These are phyloP conservation scores for Fagus crenata DNA, from an alignment of 306 rosid genomes.

Conservation along the genomic window DNA sequence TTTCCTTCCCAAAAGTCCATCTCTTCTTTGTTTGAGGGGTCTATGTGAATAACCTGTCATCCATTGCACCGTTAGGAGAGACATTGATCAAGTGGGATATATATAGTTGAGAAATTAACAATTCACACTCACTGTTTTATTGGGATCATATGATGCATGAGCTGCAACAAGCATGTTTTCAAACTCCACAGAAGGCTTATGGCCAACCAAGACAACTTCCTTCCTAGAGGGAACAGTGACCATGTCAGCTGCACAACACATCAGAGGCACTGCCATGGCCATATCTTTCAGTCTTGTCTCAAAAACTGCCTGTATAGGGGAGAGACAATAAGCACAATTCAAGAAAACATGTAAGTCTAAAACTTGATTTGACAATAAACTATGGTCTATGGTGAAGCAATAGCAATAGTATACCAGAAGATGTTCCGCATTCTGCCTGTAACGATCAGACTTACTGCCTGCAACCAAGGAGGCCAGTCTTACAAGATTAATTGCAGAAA, in stretches of 20 bases:
- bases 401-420: conserved; percentile 58
- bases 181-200: conserved; percentile 46
- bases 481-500: conserved; percentile 73
- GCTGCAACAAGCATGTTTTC: conserved; percentile 69
- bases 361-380: neutral
- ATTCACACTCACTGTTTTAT: conserved; percentile 60
- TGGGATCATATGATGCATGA: conserved; percentile 71
- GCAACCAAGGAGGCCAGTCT: conserved; percentile 73
- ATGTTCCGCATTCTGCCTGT: conserved; percentile 76
- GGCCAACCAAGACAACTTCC: conserved; percentile 83
- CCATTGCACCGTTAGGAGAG: conserved; percentile 1
- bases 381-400: conserved; percentile 1
- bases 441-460: conserved; percentile 59
- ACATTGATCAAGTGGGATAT: neutral
- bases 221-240: conserved; percentile 53
- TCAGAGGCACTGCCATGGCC: conserved; percentile 94
- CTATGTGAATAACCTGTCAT: conserved; percentile 73
- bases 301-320: conserved; percentile 72
- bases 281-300: conserved; percentile 68
- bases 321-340: conserved; percentile 10
- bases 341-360: neutral
- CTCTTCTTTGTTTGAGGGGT: conserved; percentile 62
- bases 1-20: conserved; percentile 81
- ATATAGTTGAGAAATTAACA: conserved; percentile 6
- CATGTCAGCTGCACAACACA: conserved; percentile 94